Evolutionary conservation across 2,329 filamentous ascomycete genomes (phyloP).

Genomic region (Exophiala sideris): DNA sequence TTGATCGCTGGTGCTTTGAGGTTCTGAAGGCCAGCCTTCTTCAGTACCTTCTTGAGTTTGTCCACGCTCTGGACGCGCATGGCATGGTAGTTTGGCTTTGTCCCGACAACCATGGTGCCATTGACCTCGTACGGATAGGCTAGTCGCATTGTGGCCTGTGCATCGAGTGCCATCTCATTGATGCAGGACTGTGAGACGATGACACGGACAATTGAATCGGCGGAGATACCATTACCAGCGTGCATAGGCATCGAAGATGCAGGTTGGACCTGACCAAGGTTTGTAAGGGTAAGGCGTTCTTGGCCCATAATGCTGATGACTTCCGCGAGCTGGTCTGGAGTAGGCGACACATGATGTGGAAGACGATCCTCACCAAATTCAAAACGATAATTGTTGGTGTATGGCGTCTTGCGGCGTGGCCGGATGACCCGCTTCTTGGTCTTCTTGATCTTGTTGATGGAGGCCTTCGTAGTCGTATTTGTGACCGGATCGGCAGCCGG

Average conservation of each 20-base stretch:
- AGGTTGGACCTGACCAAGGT: not conserved
- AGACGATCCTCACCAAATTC: conserved; percentile 17
- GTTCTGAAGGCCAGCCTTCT: conserved; percentile 12
- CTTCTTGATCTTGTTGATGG: not conserved
- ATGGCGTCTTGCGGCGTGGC: not conserved
- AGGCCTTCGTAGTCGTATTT: no score
- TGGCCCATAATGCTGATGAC: conserved; percentile 10
- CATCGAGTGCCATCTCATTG: conserved; percentile 24
- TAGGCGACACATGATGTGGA: not conserved
- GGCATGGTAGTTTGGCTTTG: conserved; percentile 27
- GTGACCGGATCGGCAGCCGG: no score
- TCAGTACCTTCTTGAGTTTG: conserved; percentile 17
- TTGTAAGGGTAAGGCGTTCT: conserved; percentile 6
- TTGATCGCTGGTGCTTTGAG: conserved; percentile 17
- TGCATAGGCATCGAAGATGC: conserved; percentile 19
- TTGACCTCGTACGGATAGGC: conserved; percentile 24
- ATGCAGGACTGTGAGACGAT: conserved; percentile 26
- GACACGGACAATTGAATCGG: conserved; percentile 25
- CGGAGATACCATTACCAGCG: conserved; percentile 15
- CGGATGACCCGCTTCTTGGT: not conserved
- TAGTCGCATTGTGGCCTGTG: conserved; percentile 19
- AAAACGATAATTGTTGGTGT: conserved; percentile 11
- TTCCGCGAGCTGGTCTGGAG: not conserved
- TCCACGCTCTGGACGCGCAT: conserved; percentile 15
- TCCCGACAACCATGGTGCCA: conserved; percentile 20